Evolutionary conservation across 2,329 filamentous ascomycete species (phyloP).

Genomic region (Xylariaceae sp.): DNA sequence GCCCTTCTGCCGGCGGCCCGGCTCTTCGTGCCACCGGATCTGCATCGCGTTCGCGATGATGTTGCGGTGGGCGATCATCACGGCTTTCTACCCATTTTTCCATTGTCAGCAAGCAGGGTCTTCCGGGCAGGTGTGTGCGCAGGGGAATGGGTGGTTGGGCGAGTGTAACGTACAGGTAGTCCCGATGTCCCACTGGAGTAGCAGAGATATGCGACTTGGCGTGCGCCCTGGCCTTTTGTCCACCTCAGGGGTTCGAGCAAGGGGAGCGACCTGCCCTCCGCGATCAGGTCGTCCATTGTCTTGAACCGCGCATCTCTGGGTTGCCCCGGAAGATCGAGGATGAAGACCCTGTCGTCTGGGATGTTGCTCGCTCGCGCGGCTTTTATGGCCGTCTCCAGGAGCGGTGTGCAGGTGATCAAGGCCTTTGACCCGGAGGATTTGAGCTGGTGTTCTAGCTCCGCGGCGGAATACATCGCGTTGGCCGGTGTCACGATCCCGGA

Average conservation of each 20-base stretch:
- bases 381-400: constrained; percentile 66
- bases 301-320: constrained; percentile 57
- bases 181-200: constrained; percentile 78
- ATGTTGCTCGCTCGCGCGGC: constrained; percentile 67
- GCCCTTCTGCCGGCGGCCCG: constrained; percentile 37
- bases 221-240: constrained; percentile 63
- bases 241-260: constrained; percentile 58
- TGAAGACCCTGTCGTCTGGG: constrained; percentile 65
- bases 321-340: constrained; percentile 57
- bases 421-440: constrained; percentile 67
- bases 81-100: constrained; percentile 64
- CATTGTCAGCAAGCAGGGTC: neutral
- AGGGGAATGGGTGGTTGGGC: neutral
- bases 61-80: constrained; percentile 78
- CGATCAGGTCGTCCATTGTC: constrained; percentile 67
- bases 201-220: constrained; percentile 72
- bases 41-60: constrained; percentile 77
- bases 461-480: constrained; percentile 71
- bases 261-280: constrained; percentile 58
- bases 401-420: constrained; percentile 71
- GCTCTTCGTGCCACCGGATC: constrained; percentile 51
- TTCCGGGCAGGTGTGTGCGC: too few species aligned
- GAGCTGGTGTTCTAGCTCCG: constrained; percentile 71
- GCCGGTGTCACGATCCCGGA: constrained; percentile 71
- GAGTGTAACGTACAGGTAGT: constrained; percentile 58